phyloP scores from a whole-genome alignment of 2,329 filamentous ascomycete species.

The Helotiales sp. region DNA sequence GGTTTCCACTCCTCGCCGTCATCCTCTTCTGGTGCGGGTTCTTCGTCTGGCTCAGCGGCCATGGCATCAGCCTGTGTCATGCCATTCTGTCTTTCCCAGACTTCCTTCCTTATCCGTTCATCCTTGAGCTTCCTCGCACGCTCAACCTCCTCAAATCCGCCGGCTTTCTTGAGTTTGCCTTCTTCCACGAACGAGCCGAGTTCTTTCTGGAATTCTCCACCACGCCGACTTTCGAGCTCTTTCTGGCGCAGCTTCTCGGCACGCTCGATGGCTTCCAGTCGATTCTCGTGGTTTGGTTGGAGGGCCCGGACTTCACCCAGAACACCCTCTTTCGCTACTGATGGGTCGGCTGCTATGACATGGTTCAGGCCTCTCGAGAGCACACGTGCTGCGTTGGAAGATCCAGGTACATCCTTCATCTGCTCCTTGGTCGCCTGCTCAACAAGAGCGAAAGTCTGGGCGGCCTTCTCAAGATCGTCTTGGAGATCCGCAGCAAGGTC shows the following conservation, averaged over 20 bases:
- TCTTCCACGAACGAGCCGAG: conserved; percentile 84
- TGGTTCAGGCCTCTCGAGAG: conserved; percentile 62
- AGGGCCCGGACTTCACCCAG: conserved; percentile 91
- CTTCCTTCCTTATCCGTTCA: conserved; percentile 82
- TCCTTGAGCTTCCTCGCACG: conserved; percentile 83
- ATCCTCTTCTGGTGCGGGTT: conserved; percentile 6
- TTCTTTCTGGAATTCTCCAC: conserved; percentile 80
- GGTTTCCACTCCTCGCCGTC: background rate
- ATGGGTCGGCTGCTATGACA: conserved; percentile 65
- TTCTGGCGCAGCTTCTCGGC: conserved; percentile 90
- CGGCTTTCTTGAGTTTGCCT: conserved; percentile 92
- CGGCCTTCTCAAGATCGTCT: conserved; percentile 93
- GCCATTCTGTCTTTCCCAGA: conserved; percentile 70
- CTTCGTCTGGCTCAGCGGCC: conserved; percentile 17
- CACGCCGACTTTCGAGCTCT: conserved; percentile 77
- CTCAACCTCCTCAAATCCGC: conserved; percentile 93
- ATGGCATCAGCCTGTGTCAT: conserved; percentile 40
- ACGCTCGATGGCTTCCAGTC: conserved; percentile 95
- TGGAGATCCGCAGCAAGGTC: conserved; percentile 90
- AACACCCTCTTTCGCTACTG: conserved; percentile 86
- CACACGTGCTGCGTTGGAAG: conserved; percentile 56
- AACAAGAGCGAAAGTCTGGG: conserved; percentile 90
- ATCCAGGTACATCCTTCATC: conserved; percentile 71
- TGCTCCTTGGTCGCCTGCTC: conserved; percentile 99
- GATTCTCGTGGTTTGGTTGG: conserved; percentile 90